phyloP scores from a whole-genome alignment of 495 filamentous ascomycete species.

The Podospora anserina region DNA sequence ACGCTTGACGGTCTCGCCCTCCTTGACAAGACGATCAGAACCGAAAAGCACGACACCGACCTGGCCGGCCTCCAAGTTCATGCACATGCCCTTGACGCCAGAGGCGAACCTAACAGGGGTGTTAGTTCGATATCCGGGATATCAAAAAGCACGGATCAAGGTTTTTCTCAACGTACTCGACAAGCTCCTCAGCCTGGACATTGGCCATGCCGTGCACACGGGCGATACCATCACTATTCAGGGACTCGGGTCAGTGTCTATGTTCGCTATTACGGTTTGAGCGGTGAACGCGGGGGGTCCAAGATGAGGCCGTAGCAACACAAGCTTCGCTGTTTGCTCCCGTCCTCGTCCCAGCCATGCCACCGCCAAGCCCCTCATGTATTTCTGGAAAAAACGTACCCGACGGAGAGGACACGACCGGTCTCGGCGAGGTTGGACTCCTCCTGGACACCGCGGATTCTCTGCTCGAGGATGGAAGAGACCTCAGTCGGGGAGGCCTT shows the following conservation, averaged over 20 bases:
- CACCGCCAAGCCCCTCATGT: slow-evolving; percentile 25
- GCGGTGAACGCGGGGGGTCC: not conserved
- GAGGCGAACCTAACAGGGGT: slow-evolving; percentile 80
- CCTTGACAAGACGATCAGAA: slow-evolving; percentile 99
- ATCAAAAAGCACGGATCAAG: slow-evolving; percentile 13
- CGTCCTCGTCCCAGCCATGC: not conserved
- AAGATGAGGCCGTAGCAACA: not conserved
- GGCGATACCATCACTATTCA: slow-evolving; percentile 95
- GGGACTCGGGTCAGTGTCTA: slow-evolving; percentile 29
- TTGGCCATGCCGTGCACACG: slow-evolving; percentile 99
- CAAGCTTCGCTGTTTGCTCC: slow-evolving; percentile 5
- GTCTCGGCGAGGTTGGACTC: slow-evolving; percentile 96
- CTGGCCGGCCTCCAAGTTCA: slow-evolving; percentile 99
- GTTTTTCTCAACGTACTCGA: slow-evolving; percentile 72
- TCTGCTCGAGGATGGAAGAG: slow-evolving; percentile 97
- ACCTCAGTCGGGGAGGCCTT: slow-evolving; percentile 97
- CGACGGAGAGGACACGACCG: slow-evolving; percentile 96
- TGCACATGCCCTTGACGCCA: slow-evolving; percentile 99
- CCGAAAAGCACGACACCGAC: slow-evolving; percentile 99
- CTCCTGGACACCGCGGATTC: slow-evolving; percentile 96
- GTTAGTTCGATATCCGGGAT: slow-evolving; percentile 16
- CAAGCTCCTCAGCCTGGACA: slow-evolving; percentile 99
- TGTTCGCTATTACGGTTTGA: slow-evolving; percentile 23
- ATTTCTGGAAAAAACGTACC: slow-evolving; percentile 62
- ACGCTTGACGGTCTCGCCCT: slow-evolving; percentile 99